Evolutionary conservation across 2,329 filamentous ascomycete genomes (phyloP).

Genomic region (Parafenestella ontariensis): DNA sequence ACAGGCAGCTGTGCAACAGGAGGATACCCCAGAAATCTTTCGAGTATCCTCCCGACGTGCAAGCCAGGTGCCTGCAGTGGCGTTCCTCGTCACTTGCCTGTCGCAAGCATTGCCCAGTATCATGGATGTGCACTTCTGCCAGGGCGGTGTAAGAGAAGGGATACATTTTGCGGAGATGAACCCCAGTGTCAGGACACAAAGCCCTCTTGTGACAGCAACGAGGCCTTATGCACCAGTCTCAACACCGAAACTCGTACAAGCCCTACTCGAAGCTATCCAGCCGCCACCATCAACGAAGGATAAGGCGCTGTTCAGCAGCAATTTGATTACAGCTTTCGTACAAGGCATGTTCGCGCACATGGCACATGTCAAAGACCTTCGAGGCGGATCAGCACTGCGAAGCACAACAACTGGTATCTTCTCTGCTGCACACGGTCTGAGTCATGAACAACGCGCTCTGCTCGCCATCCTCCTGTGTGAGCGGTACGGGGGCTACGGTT

Average conservation of each 20-base stretch:
- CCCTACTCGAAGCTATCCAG: slow-evolving; percentile 59
- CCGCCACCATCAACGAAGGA: slow-evolving; percentile 19
- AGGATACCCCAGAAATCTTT: slow-evolving; percentile 57
- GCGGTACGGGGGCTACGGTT: slow-evolving; percentile 69
- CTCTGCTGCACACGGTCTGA: slow-evolving; percentile 73
- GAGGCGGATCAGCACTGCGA: slow-evolving; percentile 73
- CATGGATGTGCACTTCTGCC: slow-evolving; percentile 77
- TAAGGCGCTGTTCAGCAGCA: slow-evolving; percentile 51
- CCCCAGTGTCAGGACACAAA: slow-evolving; percentile 63
- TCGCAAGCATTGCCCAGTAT: slow-evolving; percentile 73
- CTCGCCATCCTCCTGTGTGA: slow-evolving; percentile 75
- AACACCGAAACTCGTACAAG: slow-evolving; percentile 53
- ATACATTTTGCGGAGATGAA: slow-evolving; percentile 76
- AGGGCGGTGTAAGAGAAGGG: slow-evolving; percentile 86
- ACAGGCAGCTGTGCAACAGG: slow-evolving; percentile 49
- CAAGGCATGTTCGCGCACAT: slow-evolving; percentile 64
- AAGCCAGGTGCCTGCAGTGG: slow-evolving; percentile 83
- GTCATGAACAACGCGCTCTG: slow-evolving; percentile 73
- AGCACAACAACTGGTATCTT: slow-evolving; percentile 73
- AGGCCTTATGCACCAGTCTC: slow-evolving; percentile 59
- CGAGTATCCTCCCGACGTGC: slow-evolving; percentile 82
- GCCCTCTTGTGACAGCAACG: slow-evolving; percentile 72
- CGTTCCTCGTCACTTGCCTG: slow-evolving; percentile 79
- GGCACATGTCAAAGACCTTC: slow-evolving; percentile 53
- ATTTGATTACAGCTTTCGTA: slow-evolving; percentile 63